These are phyloP conservation scores for Cydonia oblonga DNA, from an alignment of 331 rosid species.

Conservation along the genomic window DNA sequence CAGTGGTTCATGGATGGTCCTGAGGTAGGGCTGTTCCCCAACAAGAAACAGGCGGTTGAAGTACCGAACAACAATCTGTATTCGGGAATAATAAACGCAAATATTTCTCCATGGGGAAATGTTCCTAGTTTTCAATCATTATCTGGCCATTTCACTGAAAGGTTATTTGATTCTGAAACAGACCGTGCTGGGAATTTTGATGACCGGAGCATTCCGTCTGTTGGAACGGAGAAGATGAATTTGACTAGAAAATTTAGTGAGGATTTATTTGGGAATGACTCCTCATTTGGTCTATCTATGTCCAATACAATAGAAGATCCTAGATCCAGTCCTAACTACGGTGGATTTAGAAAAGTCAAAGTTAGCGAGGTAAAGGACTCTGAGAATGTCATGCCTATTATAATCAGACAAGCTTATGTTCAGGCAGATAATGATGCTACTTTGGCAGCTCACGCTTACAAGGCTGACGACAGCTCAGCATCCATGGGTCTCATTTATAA, in stretches of 20 bases:
- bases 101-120: constrained; percentile 41
- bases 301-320: constrained; percentile 45
- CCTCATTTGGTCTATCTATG: constrained; percentile 44
- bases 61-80: constrained; percentile 27
- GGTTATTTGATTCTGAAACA: constrained; percentile 32
- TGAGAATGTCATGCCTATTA: constrained; percentile 27
- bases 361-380: constrained; percentile 56
- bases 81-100: constrained; percentile 37
- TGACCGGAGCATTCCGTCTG: constrained; percentile 22
- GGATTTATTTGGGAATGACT: constrained; percentile 34
- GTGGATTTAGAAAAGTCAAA: constrained; percentile 60
- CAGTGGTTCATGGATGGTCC: constrained; percentile 59
- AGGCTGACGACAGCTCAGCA: constrained; percentile 15
- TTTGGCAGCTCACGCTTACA: constrained; percentile 27
- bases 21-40: constrained; percentile 44
- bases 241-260: constrained; percentile 33
- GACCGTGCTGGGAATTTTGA: constrained; percentile 28
- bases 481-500: constrained; percentile 26
- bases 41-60: constrained; percentile 63
- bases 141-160: constrained; percentile 37
- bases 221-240: constrained; percentile 21
- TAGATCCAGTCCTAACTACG: constrained; percentile 25
- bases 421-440: constrained; percentile 15
- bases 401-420: constrained; percentile 24
- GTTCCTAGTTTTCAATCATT: constrained; percentile 47